A percentile compares a stretch with the other conserved stretches of the same genome.
phyloP scores from a whole-genome alignment of 129 eudicot genomes.

The Heracleum sosnowskyi region DNA sequence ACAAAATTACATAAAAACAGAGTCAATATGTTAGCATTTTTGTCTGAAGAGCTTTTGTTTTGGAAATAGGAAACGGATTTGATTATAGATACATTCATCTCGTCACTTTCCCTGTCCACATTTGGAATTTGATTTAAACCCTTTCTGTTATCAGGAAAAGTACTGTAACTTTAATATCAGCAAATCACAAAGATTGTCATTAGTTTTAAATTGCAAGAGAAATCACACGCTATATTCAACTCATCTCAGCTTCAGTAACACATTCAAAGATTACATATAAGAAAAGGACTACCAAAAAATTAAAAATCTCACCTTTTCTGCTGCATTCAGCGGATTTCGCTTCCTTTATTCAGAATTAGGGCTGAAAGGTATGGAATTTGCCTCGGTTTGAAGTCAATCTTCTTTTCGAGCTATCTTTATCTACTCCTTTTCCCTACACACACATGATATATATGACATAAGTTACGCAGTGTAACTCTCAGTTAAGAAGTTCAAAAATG shows the following conservation, averaged over 20 bases:
- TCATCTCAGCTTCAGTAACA: neutral
- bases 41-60: neutral
- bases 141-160: neutral
- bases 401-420: neutral
- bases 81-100: neutral
- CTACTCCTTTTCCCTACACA: conserved; percentile 1
- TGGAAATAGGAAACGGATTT: neutral
- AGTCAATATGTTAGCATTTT: neutral
- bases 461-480: neutral
- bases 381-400: neutral
- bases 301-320: neutral
- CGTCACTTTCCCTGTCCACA: neutral
- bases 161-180: conserved; percentile 14
- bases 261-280: neutral
- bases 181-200: neutral
- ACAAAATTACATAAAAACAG: neutral
- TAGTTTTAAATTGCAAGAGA: neutral
- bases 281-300: neutral
- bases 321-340: neutral
- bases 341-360: conserved; percentile 13
- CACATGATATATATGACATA: neutral
- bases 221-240: neutral
- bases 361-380: neutral
- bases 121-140: neutral
- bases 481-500: neutral